Evolutionary conservation across 106 monocot species (phyloP), one percentile per base, ranked within the genome.

Genomic region (Gastrodia elata): DNA sequence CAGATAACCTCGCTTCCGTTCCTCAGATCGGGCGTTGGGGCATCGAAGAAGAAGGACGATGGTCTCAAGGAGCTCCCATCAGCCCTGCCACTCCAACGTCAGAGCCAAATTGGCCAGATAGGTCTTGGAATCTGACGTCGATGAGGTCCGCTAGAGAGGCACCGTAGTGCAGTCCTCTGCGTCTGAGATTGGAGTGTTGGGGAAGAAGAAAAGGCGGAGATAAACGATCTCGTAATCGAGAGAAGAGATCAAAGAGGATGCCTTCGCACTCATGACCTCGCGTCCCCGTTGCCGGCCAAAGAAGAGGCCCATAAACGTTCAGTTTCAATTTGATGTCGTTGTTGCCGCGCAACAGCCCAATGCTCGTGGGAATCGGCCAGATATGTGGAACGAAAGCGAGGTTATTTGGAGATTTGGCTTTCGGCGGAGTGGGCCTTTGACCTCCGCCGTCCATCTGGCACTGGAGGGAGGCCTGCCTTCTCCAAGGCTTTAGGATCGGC

Each of bases 191-290:
- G 70, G 74, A 61, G 44, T 61, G 15, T 25, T 9, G 43, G 34
- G 40, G 71, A 48, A 27, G 39, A 20, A 38, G 6, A 52, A 75
- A 52, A 35, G 73, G 15, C 26, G 68, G 42, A 55, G 42, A 43
- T 82, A 82, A 52, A 82, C 86, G 64, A 38, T 86, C 25, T 10
- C 82, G 52, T 76, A 83, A 30, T 42, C 81, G n/a, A 55, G 32
- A 24, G 83, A 81, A 24, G 87, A 87, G 78, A 84, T 87, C 78
- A 81, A 78, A 39, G 81, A 78, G 75, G 84, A 81, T 59, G 25
- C 81, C 48, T 84, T 79, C 78, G 84, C 81, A 30, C 27, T 87
- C 68, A 87, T 78, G 30, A 81, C 79, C 24, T 69, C 75, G 36
- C 56, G 78, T 6, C 71, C 83, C 20, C 71, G 76, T n/a, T 78